A percentile compares a stretch with the other conserved stretches of the same genome.
Conservation (phyloP, 73 alveolate species). For the Tetrahymena elliotti region DNA sequence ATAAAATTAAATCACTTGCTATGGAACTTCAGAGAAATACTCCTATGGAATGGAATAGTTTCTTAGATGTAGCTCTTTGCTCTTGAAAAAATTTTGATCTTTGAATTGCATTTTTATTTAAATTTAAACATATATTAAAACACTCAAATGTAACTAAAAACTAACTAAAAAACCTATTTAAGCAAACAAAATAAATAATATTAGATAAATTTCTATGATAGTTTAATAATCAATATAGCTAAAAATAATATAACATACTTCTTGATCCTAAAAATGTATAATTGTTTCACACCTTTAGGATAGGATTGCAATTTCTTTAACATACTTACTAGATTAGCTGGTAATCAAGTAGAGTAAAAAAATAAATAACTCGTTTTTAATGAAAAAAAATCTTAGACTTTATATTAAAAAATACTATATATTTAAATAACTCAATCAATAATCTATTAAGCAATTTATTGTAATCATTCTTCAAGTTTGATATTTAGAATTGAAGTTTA, state of each 20-base stretch:
- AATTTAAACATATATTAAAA: neutral
- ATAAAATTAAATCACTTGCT: slow-evolving; percentile 48
- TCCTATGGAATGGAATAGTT: slow-evolving; percentile 71
- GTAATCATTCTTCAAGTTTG: neutral
- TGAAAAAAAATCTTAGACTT: neutral
- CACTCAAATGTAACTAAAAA: neutral
- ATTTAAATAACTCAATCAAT: too few relatives aligned
- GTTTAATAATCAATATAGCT: neutral
- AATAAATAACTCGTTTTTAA: neutral
- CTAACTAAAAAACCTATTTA: too few relatives aligned
- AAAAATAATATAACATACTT: too few relatives aligned
- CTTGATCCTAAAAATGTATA: neutral
- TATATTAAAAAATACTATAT: neutral
- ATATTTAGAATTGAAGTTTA: neutral
- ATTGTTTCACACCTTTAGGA: neutral
- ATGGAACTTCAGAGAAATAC: slow-evolving; percentile 59
- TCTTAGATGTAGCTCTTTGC: slow-evolving; percentile 53
- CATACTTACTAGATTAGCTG: neutral
- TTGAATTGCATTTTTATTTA: neutral
- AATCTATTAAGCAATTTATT: neutral
- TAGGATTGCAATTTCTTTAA: too few relatives aligned
- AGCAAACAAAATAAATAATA: neutral
- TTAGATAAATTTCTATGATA: too few relatives aligned
- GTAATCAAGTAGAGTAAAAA: too few relatives aligned
- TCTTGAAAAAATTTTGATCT: neutral